Percentiles rank a stretch among this genome's conserved stretches.
Conservation (phyloP, 2,329 filamentous ascomycete species). For the Alternaria postmessia region DNA sequence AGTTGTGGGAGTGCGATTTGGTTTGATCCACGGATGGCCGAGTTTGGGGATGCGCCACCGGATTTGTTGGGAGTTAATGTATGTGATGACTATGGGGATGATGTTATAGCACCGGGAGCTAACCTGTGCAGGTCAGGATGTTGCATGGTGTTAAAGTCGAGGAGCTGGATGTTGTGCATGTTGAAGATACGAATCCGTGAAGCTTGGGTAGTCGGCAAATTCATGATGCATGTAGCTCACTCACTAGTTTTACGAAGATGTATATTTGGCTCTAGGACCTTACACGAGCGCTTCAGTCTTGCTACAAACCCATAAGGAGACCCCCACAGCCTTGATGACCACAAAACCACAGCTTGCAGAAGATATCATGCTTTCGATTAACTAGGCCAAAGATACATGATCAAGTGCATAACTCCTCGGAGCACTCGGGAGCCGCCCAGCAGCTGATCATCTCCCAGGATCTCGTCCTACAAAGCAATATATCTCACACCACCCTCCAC, state of each 20-base stretch:
- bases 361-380: not conserved
- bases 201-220: not conserved
- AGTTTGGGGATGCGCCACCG: slow-evolving; percentile 25
- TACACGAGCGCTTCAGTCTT: not conserved
- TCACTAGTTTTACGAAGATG: too few relatives aligned
- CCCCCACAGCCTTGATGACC: not conserved
- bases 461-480: slow-evolving; percentile 2
- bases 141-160: slow-evolving; percentile 35
- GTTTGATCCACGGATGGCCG: slow-evolving; percentile 33
- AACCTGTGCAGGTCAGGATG: slow-evolving; percentile 22
- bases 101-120: too few relatives aligned
- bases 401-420: not conserved
- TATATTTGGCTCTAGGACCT: too few relatives aligned
- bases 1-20: slow-evolving; percentile 41
- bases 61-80: slow-evolving; percentile 43
- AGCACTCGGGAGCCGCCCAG: not conserved
- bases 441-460: not conserved
- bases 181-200: slow-evolving; percentile 24
- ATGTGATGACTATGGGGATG: slow-evolving; percentile 7
- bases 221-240: not conserved
- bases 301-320: not conserved
- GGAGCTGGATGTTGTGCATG: slow-evolving; percentile 30
- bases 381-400: not conserved
- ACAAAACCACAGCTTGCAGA: not conserved
- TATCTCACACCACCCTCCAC: not conserved